Base-by-base conservation (phyloP, 2,329 filamentous ascomycete genomes). In the Phialocephala subalpina region DNA sequence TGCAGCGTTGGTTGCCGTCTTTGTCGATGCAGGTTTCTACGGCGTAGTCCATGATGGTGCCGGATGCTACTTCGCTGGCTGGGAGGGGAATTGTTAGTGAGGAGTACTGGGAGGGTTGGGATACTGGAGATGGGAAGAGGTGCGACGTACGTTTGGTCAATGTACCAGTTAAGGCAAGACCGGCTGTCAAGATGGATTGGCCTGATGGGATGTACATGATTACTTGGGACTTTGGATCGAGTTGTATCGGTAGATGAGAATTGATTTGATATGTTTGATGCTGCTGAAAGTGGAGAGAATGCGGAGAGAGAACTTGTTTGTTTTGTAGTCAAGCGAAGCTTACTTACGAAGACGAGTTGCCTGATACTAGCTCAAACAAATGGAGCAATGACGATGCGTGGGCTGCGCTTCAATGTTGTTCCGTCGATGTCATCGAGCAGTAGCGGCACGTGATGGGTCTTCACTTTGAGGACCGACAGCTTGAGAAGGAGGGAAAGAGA, bases 31-130 rank as follows among this genome's bases (percentile, higher is more conserved):
- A 82, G 49, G 78, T 78, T 62, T 81, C 78, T 0, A 82, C 73
- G 0, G 79, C 80, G 72, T 74, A 82, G 73, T 82, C 81, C 57
- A 82, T 70, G 16, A 82, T 72, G 20, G 73, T 76, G 65, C 80
- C 80, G 16, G 77, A 72, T 27, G 73, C 35, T 36, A 80, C 64
- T 14, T 72, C 71, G 6, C 67, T 66, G 20, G 72, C 73, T 77
- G 61, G 47, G 36, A 25, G 2, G 25, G 11, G 16, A n/a, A 27
- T 59, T 52, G 38, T 70, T 62, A 66, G 67, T 56, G 4, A 49
- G 47, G 25, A 1, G 47, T 12, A 18, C 7, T 58, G 25, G 27
- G 22, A 38, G 25, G 29, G 12, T 22, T 11, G 27, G 38, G 25
- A 38, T 18, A 14, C 14, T 9, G 38, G n/a, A 29, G 53, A 33